A percentile compares a stretch with the other conserved stretches of the same genome.
These are phyloP conservation scores for Solanum okadae DNA, from an alignment of 257 asterid genomes.

Conservation along the genomic window DNA sequence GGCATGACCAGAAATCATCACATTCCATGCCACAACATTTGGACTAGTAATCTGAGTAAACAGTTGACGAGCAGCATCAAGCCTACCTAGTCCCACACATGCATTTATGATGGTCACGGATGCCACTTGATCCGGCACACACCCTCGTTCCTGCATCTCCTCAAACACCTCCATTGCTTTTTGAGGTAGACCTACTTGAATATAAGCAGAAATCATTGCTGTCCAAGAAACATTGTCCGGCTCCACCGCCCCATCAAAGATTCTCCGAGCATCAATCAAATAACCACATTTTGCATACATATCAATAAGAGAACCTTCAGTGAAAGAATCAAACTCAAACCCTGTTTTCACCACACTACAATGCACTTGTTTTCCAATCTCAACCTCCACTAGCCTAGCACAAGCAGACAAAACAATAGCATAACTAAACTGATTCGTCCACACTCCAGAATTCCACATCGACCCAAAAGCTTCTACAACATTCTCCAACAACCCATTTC, in stretches of 20 bases:
- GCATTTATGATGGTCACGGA: slow-evolving; percentile 59
- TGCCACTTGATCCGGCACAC: slow-evolving; percentile 58
- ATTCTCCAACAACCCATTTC: slow-evolving; percentile 29
- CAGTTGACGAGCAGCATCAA: slow-evolving; percentile 49
- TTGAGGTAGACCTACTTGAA: slow-evolving; percentile 46
- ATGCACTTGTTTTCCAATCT: slow-evolving; percentile 58
- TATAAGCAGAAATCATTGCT: slow-evolving; percentile 65
- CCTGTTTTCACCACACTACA: slow-evolving; percentile 43
- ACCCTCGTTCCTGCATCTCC: slow-evolving; percentile 49
- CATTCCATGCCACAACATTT: slow-evolving; percentile 74
- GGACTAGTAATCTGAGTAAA: slow-evolving; percentile 51
- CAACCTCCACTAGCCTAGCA: slow-evolving; percentile 41
- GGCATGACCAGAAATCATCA: slow-evolving; percentile 79
- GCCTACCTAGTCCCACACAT: slow-evolving; percentile 50
- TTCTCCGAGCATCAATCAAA: slow-evolving; percentile 44
- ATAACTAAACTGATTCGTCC: slow-evolving; percentile 61
- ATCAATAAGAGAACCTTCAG: slow-evolving; percentile 70
- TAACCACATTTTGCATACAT: slow-evolving; percentile 76
- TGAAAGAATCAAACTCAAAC: slow-evolving; percentile 40
- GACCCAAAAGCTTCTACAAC: slow-evolving; percentile 34
- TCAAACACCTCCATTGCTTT: slow-evolving; percentile 56
- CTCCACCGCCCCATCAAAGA: slow-evolving; percentile 42
- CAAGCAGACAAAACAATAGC: slow-evolving; percentile 71
- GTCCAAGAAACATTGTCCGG: slow-evolving; percentile 83
- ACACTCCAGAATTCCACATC: slow-evolving; percentile 48